A percentile compares a stretch with the other conserved stretches of the same genome.
phyloP scores from a whole-genome alignment of 208 protist species.

The Kentomonas sorsogonicus region DNA sequence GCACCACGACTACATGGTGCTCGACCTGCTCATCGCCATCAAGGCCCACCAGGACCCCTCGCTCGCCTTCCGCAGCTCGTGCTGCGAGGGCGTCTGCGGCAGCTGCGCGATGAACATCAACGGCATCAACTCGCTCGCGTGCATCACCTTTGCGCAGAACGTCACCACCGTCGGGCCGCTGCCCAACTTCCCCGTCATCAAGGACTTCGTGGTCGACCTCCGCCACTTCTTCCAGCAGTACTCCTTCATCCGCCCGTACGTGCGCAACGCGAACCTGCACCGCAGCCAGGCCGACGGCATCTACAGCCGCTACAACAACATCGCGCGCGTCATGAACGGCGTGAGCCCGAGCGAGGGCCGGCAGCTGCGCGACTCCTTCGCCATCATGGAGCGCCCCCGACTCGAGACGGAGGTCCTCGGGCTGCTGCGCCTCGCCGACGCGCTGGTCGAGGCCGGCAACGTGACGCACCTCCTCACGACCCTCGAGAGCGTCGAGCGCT shows the following conservation, averaged over 20 bases:
- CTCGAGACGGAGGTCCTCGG: slow-evolving; percentile 29
- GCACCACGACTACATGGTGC: slow-evolving; percentile 90
- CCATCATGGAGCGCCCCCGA: not conserved
- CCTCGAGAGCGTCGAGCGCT: slow-evolving; percentile 47
- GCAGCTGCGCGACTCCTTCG: not conserved
- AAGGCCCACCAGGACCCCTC: slow-evolving; percentile 91
- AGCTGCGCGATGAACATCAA: slow-evolving; percentile 94
- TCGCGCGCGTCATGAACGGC: slow-evolving; percentile 55
- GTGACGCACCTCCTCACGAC: slow-evolving; percentile 48
- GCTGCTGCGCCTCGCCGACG: slow-evolving; percentile 51
- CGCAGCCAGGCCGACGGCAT: slow-evolving; percentile 77
- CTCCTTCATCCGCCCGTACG: slow-evolving; percentile 84
- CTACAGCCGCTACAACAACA: slow-evolving; percentile 66
- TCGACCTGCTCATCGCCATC: slow-evolving; percentile 85
- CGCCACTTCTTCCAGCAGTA: slow-evolving; percentile 91
- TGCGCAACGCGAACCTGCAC: slow-evolving; percentile 82
- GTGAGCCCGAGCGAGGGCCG: slow-evolving; percentile 36
- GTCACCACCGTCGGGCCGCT: slow-evolving; percentile 82
- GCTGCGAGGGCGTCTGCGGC: slow-evolving; percentile 90
- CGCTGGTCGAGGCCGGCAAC: slow-evolving; percentile 59
- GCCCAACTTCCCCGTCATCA: slow-evolving; percentile 89
- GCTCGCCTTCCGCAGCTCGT: slow-evolving; percentile 86
- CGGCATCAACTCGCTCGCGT: slow-evolving; percentile 90
- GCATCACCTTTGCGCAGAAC: slow-evolving; percentile 82
- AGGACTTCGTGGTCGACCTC: slow-evolving; percentile 89